Base-by-base conservation (phyloP, 495 filamentous ascomycete genomes). In the Sabuloglossum arenarium region DNA sequence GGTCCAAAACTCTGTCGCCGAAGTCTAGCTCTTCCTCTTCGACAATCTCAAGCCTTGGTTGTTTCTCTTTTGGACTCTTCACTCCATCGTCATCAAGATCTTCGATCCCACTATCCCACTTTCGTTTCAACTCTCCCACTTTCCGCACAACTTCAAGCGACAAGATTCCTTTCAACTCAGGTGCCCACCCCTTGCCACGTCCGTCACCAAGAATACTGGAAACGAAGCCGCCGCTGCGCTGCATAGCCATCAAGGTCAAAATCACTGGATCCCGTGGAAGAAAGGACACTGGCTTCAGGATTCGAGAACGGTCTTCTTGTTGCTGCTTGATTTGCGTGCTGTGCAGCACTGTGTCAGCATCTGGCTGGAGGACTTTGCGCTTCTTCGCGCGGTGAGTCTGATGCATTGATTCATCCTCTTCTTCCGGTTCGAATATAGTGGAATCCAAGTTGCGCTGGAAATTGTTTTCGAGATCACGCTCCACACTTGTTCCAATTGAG, bases 161-260 rank as follows among this genome's bases (percentile, higher is more conserved):
- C 25, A 96, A 67, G 54, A 98, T 74, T 9, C 80, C 85, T 59
- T 86, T 81, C 6, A 98, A 76, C 67, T 98, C 91, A 3, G 89
- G 91, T 12, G 91, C 91, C 86, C 86, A 94, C 25, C 76, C 79
- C 59, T 75, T 75, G 55, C 80, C 82, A 57, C 85, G 80, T 21
- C 79, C 84, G 56, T 86, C 84, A 12, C 84, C 80, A 64, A 95
- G 77, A 55, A 86, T 77, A 61, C 75, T 79, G 39, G 81, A 84
- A 10, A 94, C 85, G 63, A 98, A 96, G 25, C 79, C 83, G 42
- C 90, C 90, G 46, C 78, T 87, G 63, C 82, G 85, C 65, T 93
- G 89, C 69, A 94, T 78, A 62, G 83, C 85, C 73, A 94, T 82
- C n/a, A 98, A 72, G 32, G 86, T 84, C 12, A 95, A 70, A 19